Evolutionary conservation across 2,329 filamentous ascomycete genomes (phyloP), one percentile per base, ranked within the genome.

Genomic region (Fusarium sp.): DNA sequence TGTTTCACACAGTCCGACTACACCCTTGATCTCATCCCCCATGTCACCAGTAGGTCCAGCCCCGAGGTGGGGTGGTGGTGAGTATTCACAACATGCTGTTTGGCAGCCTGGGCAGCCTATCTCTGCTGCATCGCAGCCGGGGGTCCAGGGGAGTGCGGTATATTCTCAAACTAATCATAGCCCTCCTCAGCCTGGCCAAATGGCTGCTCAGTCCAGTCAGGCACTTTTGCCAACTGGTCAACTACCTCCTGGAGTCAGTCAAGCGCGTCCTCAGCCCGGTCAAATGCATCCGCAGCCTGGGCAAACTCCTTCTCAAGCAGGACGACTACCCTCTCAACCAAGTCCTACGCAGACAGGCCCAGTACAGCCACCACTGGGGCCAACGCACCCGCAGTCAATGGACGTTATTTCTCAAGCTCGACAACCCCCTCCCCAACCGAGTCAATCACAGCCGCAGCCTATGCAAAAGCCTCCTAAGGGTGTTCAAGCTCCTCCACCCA

Each of bases 101-200:
- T 69, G 66, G 66, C 66, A 69, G 14, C 61, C 66, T 8, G 66
- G 63, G 3, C 61, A 67, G 15, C 46, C 66, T 25, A 10, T 57
- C 9, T n/a, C 52, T 21, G 27, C 39, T 43, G 13, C 42, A 3
- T 13, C 29, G 5, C 57, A 53, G 3, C 33, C 52, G 14, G 33
- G 47, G 11, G 23, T 43, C 6, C 61, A 62, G 8, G 61, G 45
- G 11, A 62, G 49, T 5, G 36, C n/a, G 14, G 33, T 33, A 3
- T 46, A 46, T 11, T 56, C 53, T 54, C 44, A 37, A 7, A 36
- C 29, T n/a, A 29, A 19, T 8, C 41, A 37, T 7, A 33, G 36
- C 10, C 43, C 42, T 29, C 36, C 36, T 21, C 51, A 50, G 7
- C 36, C 48, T 11, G 33, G 25, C 13, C 61, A 61, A 17, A 2